Percentiles rank a stretch among this genome's conserved stretches.
Conservation (phyloP, 208 protist species). For the Acanthamoeba sp. region DNA sequence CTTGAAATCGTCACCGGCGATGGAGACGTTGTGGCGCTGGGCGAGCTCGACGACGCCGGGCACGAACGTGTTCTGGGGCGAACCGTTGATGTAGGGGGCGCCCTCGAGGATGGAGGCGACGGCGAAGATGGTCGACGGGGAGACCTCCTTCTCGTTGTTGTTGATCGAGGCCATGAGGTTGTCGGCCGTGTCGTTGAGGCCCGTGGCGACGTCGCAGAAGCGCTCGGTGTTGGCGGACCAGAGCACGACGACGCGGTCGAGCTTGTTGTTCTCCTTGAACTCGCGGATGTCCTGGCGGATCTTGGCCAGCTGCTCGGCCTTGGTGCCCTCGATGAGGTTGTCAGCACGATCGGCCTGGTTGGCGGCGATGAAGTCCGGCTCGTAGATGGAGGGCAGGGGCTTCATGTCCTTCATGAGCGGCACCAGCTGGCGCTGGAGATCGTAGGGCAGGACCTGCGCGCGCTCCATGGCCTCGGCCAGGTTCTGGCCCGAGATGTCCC, state of each 20-base stretch:
- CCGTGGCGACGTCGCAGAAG: slow-evolving; percentile 93
- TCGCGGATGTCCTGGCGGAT: slow-evolving; percentile 96
- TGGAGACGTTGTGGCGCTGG: slow-evolving; percentile 92
- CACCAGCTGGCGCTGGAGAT: slow-evolving; percentile 94
- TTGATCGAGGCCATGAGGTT: slow-evolving; percentile 95
- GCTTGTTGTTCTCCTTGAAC: slow-evolving; percentile 92
- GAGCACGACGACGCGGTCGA: slow-evolving; percentile 98
- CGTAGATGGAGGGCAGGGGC: slow-evolving; percentile 97
- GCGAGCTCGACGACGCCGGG: slow-evolving; percentile 96
- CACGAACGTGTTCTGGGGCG: slow-evolving; percentile 99
- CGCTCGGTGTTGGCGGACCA: slow-evolving; percentile 99
- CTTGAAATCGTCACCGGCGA: slow-evolving; percentile 99
- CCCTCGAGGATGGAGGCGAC: slow-evolving; percentile 97
- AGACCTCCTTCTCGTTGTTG: slow-evolving; percentile 93
- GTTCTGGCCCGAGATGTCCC: slow-evolving; percentile 97
- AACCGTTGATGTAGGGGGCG: slow-evolving; percentile 98
- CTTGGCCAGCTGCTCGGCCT: slow-evolving; percentile 95
- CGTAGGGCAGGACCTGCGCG: slow-evolving; percentile 95
- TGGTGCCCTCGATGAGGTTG: slow-evolving; percentile 95
- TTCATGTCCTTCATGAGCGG: slow-evolving; percentile 93
- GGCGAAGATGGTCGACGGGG: slow-evolving; percentile 97
- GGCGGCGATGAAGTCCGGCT: slow-evolving; percentile 98
- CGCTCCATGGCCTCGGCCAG: slow-evolving; percentile 97
- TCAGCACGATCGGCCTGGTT: slow-evolving; percentile 98
- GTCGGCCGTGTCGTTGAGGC: slow-evolving; percentile 97